Percentiles rank a stretch among this genome's conserved stretches.
Conservation (phyloP, 805 yeast species). For the Grigorovia yakushimaensis region DNA sequence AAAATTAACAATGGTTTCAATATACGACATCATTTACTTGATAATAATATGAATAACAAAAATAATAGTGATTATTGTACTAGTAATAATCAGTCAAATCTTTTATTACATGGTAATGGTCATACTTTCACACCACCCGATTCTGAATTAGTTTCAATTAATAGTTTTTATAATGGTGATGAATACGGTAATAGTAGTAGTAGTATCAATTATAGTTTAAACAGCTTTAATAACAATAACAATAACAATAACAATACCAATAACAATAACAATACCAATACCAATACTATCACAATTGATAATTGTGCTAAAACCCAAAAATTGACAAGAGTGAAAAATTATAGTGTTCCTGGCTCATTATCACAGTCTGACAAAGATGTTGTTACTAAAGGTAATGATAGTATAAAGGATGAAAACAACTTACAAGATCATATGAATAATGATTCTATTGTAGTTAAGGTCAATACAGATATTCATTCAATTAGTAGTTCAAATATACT, state of each 20-base stretch:
- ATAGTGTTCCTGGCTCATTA: background rate
- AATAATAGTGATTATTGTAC: background rate
- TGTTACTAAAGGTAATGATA: background rate
- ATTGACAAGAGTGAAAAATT: slow-evolving; percentile 5
- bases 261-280: too few species aligned
- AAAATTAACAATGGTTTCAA: background rate
- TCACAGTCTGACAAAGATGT: background rate
- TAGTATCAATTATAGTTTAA: background rate
- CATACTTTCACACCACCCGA: slow-evolving; percentile 10
- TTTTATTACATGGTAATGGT: background rate
- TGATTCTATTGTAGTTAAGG: background rate
- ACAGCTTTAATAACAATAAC: background rate
- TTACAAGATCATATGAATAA: background rate
- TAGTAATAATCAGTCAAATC: background rate
- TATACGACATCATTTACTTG: background rate
- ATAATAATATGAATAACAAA: background rate
- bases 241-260: background rate
- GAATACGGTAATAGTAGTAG: background rate
- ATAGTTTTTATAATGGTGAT: slow-evolving; percentile 13
- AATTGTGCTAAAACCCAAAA: slow-evolving; percentile 8
- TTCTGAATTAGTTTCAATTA: slow-evolving; percentile 20
- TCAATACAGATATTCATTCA: background rate
- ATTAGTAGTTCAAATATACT: background rate
- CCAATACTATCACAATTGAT: background rate
- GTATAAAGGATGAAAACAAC: background rate